These are phyloP conservation scores for Kodamaea leandrae DNA, from an alignment of 805 yeast species.

Conservation along the genomic window DNA sequence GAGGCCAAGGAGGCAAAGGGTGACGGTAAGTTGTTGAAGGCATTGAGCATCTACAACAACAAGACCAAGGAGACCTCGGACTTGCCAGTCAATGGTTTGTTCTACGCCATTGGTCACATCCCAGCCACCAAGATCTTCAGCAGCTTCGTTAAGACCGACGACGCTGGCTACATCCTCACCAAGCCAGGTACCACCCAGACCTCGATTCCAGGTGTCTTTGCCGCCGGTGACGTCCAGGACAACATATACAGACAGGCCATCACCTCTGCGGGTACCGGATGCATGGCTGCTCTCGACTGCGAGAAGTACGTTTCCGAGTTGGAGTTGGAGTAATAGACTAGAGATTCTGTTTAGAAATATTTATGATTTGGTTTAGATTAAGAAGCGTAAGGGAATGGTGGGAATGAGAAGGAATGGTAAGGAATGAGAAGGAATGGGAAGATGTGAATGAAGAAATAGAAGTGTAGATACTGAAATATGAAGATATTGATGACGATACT, in stretches of 20 bases:
- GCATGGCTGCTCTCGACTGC: constrained; percentile 98
- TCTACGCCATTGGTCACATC: constrained; percentile 96
- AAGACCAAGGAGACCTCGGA: constrained; percentile 67
- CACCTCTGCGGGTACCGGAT: constrained; percentile 99
- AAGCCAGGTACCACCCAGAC: constrained; percentile 87
- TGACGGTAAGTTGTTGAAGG: constrained; percentile 77
- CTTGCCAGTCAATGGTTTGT: constrained; percentile 82
- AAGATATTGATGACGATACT: no score
- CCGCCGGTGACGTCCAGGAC: constrained; percentile 99
- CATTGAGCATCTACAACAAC: constrained; percentile 65
- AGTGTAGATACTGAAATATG: no score
- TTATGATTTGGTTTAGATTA: no score
- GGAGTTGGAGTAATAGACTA: constrained; percentile 1
- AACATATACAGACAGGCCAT: constrained; percentile 96
- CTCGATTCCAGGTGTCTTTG: constrained; percentile 86
- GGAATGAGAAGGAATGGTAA: no score
- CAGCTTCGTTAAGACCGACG: constrained; percentile 80
- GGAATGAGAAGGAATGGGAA: no score
- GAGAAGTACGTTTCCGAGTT: constrained; percentile 74
- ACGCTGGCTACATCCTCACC: constrained; percentile 83
- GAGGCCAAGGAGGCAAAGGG: constrained; percentile 89
- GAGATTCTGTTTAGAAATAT: no score
- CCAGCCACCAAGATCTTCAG: constrained; percentile 88
- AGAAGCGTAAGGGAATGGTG: no score
- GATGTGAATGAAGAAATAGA: no score